Base-by-base conservation (phyloP, 139 green algal species). In the Penium margaritaceum region DNA sequence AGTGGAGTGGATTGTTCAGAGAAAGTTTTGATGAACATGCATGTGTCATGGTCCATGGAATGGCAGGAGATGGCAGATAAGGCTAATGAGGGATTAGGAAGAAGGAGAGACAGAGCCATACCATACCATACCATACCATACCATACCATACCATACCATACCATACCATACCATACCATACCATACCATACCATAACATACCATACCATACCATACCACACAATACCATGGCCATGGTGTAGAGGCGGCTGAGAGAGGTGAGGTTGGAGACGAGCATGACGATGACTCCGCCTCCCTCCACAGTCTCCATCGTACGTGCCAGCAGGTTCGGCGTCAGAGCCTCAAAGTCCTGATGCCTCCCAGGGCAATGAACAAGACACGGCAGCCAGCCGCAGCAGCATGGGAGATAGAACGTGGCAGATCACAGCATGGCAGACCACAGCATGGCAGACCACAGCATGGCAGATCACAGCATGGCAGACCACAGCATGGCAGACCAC, bases 311-410 rank as follows among this genome's bases (percentile, higher is more conserved):
- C 0, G 94, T 97, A 51, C 92, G 86, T 0, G 93, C 94, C 74
- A 99, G 81, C 63, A 99, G 83, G 80, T 98, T 98, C 63, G 94
- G 94, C 0, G 91, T 98, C n/a, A 99, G 67, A 1, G 92, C 91
- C 85, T 99, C 94, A 87, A 99, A 99, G 79, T 99, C 94, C 89
- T 98, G 89, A 36, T n/a, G 17, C 1, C 4, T 17, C 21, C 1
- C 19, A 55, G 44, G 6, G 5, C 19, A 55, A 21, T 5, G 5
- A 7, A 55, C 2, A 12, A 9, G 44, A 15, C 3, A 55, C 19
- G 1, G 6, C 2, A 55, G 5, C 2, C 4, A 55, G 44, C 19
- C 0, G n/a, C 19, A 55, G 3, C 1, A 15, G 44, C 21, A 21
- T 17, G n/a, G 44, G 44, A 55, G 44, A 55, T 17, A 0, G n/a